Base-by-base conservation (phyloP, 2,329 filamentous ascomycete species). In the Aschersonia sp. region DNA sequence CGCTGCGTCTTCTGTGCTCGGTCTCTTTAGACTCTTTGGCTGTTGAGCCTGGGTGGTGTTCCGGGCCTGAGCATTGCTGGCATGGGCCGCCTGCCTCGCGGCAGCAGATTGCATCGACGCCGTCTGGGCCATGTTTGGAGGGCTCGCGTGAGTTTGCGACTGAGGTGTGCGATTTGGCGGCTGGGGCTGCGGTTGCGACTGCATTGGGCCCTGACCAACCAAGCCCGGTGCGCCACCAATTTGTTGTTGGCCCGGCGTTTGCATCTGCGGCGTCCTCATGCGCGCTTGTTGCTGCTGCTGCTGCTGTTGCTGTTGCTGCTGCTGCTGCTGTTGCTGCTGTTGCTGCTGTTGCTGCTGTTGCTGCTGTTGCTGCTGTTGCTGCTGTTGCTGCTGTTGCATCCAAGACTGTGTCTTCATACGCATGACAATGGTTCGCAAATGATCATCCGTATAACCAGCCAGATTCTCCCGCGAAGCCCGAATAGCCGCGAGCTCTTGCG, bases 121-220 rank as follows among this genome's bases (percentile, higher is more conserved):
- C 33, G 56, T 68, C 53, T 73, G 73, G 2, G 64, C 65, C 60
- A 73, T 66, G 60, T 65, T 59, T 67, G 67, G 51, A 6, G 63
- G 58, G 49, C 64, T 64, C 14, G 61, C 56, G 49, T 67, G 60
- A 47, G 59, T 56, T 49, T 64, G 61, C 32, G 65, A 59, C 53
- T 72, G 68, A 44, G 66, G 54, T 6, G 57, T 51, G 46, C 62
- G 60, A 43, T 52, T 58, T 56, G 53, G 56, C 52, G 79, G 76
- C 67, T 74, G 76, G 43, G 68, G 70, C 49, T 75, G 74, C 50
- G 76, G 76, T 52, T 73, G 57, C n/a, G 54, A 47, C 43, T 54
- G 56, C 47, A 58, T 51, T 9, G 52, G 49, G 30, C 43, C 50
- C 7, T 51, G 57, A 4, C 43, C 40, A 31, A 46, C 43, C 12